Percentiles rank a stretch among this genome's conserved stretches.
Conservation (phyloP, 202 grass and related monocot genomes). For the Cymbopogon flexuosus region DNA sequence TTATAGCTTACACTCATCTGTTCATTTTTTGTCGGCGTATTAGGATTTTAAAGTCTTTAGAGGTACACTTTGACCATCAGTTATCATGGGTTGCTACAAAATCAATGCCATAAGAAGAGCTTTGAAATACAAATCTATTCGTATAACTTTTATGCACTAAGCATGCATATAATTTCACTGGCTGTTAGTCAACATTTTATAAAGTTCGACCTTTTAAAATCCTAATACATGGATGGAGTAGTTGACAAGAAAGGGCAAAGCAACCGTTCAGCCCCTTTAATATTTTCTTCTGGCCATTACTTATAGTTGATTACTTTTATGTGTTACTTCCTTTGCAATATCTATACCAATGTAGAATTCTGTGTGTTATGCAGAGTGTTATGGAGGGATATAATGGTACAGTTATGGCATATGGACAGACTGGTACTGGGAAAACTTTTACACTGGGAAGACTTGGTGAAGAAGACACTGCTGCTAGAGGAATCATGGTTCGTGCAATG, state of each 20-base stretch:
- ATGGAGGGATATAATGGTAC: slow-evolving; percentile 98
- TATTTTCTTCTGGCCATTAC: slow-evolving; percentile 6
- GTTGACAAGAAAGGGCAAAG: slow-evolving; percentile 9
- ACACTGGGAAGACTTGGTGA: slow-evolving; percentile 97
- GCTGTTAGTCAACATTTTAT: not conserved
- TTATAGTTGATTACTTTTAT: slow-evolving; percentile 3
- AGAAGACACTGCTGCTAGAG: slow-evolving; percentile 88
- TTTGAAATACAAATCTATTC: not conserved
- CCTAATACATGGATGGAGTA: not conserved
- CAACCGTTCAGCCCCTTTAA: not conserved
- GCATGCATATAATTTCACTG: not conserved
- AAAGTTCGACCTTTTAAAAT: not conserved
- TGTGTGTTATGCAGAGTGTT: slow-evolving; percentile 70
- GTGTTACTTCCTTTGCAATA: slow-evolving; percentile 18
- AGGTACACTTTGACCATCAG: not conserved
- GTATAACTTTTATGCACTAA: not conserved
- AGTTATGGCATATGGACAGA: slow-evolving; percentile 99
- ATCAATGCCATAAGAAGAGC: not conserved
- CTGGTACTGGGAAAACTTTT: slow-evolving; percentile 98
- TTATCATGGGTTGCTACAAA: not conserved
- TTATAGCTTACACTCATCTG: not conserved
- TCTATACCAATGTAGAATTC: slow-evolving; percentile 19
- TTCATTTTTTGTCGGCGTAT: not conserved
- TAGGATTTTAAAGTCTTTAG: not conserved
- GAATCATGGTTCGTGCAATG: slow-evolving; percentile 99